phyloP scores from a whole-genome alignment of 352 stramenopile genomes.

The Phytopythium vexans region DNA sequence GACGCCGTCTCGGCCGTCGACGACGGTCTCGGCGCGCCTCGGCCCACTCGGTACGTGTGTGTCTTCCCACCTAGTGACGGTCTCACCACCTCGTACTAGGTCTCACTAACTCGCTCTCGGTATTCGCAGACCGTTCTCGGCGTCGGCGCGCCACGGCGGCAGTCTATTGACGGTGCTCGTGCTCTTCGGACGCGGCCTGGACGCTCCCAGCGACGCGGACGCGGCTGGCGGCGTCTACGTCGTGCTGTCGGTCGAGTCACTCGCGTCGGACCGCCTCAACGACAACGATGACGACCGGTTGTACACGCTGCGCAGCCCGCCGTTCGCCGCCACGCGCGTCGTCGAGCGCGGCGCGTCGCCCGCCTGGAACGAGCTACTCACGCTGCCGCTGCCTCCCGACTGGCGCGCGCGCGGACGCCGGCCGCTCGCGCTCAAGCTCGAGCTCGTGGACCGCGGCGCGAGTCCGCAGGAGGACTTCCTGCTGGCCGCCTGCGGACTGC shows the following conservation, averaged over 20 bases:
- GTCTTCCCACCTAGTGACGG: neutral
- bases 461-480: slow-evolving; percentile 68
- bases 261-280: slow-evolving; percentile 3
- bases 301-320: slow-evolving; percentile 51
- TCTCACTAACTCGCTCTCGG: neutral
- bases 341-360: slow-evolving; percentile 29
- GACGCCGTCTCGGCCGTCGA: slow-evolving; percentile 30
- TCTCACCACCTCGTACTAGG: no score
- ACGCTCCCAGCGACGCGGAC: slow-evolving; percentile 11
- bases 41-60: neutral
- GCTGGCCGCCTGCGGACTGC: slow-evolving; percentile 27
- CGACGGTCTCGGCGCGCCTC: neutral
- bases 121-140: slow-evolving; percentile 46
- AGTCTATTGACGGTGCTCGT: slow-evolving; percentile 52
- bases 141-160: slow-evolving; percentile 26
- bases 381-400: slow-evolving; percentile 43
- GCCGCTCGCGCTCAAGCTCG: slow-evolving; percentile 28
- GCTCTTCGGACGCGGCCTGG: slow-evolving; percentile 41
- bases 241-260: slow-evolving; percentile 13
- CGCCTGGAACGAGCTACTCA: slow-evolving; percentile 70
- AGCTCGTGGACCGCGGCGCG: slow-evolving; percentile 54
- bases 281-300: slow-evolving; percentile 13
- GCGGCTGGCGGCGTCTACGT: slow-evolving; percentile 38
- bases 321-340: slow-evolving; percentile 65
- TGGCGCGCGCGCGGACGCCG: slow-evolving; percentile 15